Percentiles rank a stretch among this genome's conserved stretches.
These are phyloP conservation scores for Mrakia gelida DNA, from an alignment of 768 basidiomycete genomes.

Conservation along the genomic window DNA sequence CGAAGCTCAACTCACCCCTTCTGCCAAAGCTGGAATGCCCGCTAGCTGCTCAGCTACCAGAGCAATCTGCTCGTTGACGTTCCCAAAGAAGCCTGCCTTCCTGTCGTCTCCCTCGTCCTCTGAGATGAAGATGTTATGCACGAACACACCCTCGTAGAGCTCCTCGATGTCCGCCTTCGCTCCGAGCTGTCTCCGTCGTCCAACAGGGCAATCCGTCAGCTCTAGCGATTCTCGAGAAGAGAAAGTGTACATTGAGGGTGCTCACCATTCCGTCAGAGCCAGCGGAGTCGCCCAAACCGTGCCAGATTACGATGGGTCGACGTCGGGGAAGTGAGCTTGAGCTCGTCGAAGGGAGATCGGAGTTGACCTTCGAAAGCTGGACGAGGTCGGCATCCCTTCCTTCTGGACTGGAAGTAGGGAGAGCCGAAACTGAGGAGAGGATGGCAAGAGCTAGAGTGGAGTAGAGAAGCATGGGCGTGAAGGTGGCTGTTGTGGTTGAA, in stretches of 20 bases:
- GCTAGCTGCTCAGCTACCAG: constrained; percentile 62
- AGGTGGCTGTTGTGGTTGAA: neutral
- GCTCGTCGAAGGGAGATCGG: neutral
- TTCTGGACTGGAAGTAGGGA: neutral
- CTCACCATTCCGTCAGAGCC: constrained; percentile 42
- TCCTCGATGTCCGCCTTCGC: constrained; percentile 43
- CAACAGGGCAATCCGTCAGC: neutral
- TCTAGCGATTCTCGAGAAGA: neutral
- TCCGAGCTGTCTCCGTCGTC: neutral
- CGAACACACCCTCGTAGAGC: constrained; percentile 42
- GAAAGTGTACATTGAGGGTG: too few species aligned
- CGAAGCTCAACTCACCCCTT: constrained; percentile 40
- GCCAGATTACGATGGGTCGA: constrained; percentile 44
- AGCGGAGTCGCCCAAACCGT: constrained; percentile 48
- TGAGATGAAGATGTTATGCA: constrained; percentile 44
- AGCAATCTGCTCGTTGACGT: constrained; percentile 65
- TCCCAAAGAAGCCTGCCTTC: constrained; percentile 56
- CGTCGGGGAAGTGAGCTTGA: neutral
- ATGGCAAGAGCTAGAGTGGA: neutral
- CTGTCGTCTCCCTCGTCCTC: constrained; percentile 42
- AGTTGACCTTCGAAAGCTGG: neutral
- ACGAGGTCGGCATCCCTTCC: too few species aligned
- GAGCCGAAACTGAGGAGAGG: neutral
- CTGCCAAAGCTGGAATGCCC: constrained; percentile 58
- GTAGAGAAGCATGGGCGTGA: neutral